A percentile compares a stretch with the other conserved stretches of the same genome.
Evolutionary conservation across 345 rosid species (phyloP).

Genomic region (Lepidium aucheri): DNA sequence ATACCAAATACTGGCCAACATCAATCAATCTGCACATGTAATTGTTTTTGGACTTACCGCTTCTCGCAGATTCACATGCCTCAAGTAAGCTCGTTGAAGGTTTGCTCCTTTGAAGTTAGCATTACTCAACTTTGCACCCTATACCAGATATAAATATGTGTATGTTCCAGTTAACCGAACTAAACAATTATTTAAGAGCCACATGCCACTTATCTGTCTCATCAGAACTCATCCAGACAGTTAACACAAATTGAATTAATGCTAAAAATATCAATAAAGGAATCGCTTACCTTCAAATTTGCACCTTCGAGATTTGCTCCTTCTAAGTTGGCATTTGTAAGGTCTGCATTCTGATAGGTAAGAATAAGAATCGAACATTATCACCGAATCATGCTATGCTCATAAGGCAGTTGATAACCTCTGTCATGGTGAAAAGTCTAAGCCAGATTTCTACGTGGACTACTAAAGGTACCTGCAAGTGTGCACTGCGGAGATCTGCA

Average conservation of each 20-base stretch:
- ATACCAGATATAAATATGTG: slow-evolving; percentile 10
- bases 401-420: not conserved
- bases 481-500: slow-evolving; percentile 86
- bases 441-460: not conserved
- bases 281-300: slow-evolving; percentile 66
- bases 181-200: not conserved
- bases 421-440: not conserved
- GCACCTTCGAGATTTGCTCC: slow-evolving; percentile 96
- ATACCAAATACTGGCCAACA: not conserved
- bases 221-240: not conserved
- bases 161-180: not conserved
- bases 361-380: slow-evolving; percentile 7
- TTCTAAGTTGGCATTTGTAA: slow-evolving; percentile 88
- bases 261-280: not conserved
- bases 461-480: slow-evolving; percentile 64
- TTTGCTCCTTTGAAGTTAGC: slow-evolving; percentile 88
- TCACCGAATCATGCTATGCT: not conserved
- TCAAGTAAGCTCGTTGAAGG: slow-evolving; percentile 84
- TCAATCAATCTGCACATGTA: not conserved
- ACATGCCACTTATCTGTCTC: not conserved
- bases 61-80: slow-evolving; percentile 77
- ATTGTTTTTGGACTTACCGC: slow-evolving; percentile 44
- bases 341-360: slow-evolving; percentile 65
- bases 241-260: not conserved
- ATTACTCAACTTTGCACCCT: slow-evolving; percentile 85